Percentiles rank a stretch among this genome's conserved stretches.
These are phyloP conservation scores for Gracilariopsis chorda DNA, from an alignment of 23 red algal genomes.

Conservation along the genomic window DNA sequence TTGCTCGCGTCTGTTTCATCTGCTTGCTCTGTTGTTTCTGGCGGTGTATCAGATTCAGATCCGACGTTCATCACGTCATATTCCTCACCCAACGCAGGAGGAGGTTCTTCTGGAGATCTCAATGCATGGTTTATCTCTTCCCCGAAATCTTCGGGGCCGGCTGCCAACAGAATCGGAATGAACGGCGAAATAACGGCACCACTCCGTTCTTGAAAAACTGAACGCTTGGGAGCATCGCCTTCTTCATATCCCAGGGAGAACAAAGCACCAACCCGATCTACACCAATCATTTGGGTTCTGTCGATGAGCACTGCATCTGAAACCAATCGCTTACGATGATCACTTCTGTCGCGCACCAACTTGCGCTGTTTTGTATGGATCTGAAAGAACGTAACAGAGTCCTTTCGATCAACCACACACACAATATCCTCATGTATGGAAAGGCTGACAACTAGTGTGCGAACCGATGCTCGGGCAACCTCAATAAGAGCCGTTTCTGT, in stretches of 20 bases:
- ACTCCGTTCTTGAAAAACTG: neutral
- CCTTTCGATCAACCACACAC: slow-evolving; percentile 52
- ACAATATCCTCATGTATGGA: slow-evolving; percentile 41
- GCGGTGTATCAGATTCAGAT: neutral
- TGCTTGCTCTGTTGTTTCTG: neutral
- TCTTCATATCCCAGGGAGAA: slow-evolving; percentile 68
- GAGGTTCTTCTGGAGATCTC: neutral
- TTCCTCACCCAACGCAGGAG: neutral
- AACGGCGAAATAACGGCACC: neutral
- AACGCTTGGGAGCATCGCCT: slow-evolving; percentile 1
- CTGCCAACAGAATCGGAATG: neutral
- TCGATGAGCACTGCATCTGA: slow-evolving; percentile 59
- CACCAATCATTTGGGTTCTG: slow-evolving; percentile 18
- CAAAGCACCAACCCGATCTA: slow-evolving; percentile 29
- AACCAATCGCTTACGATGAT: slow-evolving; percentile 32
- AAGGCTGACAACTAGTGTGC: slow-evolving; percentile 37
- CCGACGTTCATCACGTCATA: neutral
- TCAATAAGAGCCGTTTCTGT: slow-evolving; percentile 16
- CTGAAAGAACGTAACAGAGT: slow-evolving; percentile 56
- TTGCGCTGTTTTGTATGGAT: neutral
- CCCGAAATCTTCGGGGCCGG: neutral
- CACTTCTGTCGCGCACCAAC: slow-evolving; percentile 41
- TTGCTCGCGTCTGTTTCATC: no score
- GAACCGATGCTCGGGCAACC: slow-evolving; percentile 7
- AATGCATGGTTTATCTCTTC: neutral